These are phyloP conservation scores for Rhododendron ferrugineum DNA, from an alignment of 148 eudicot species.

Conservation along the genomic window DNA sequence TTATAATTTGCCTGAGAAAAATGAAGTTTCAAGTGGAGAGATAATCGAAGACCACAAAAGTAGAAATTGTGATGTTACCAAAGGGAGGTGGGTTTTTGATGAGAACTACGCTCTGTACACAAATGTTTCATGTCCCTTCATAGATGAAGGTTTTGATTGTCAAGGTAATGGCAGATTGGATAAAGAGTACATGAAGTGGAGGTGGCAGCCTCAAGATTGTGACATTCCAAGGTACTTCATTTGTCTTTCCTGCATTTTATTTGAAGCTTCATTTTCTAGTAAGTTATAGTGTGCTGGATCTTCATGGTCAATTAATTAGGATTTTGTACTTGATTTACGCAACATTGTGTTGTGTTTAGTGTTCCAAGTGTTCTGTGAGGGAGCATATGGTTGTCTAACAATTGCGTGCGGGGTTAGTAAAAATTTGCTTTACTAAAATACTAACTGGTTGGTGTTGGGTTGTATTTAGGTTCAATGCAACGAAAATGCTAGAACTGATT, in stretches of 20 bases:
- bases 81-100: conserved; percentile 82
- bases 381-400: background rate
- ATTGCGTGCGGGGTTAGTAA: background rate
- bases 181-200: conserved; percentile 75
- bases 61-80: conserved; percentile 56
- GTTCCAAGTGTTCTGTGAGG: background rate
- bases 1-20: conserved; percentile 15
- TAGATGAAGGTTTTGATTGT: conserved; percentile 93
- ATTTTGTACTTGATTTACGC: background rate
- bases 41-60: conserved; percentile 17
- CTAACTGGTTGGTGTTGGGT: background rate
- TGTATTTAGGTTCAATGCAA: conserved; percentile 67
- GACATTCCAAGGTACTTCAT: conserved; percentile 63
- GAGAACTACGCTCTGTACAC: conserved; percentile 73
- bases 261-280: background rate
- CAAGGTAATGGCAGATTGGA: conserved; percentile 72
- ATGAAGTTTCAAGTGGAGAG: conserved; percentile 11
- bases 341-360: background rate
- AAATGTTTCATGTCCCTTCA: conserved; percentile 65
- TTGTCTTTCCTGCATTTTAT: background rate
- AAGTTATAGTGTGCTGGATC: background rate
- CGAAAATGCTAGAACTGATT: conserved; percentile 67
- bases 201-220: conserved; percentile 89
- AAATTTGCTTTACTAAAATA: background rate
- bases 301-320: background rate